Conservation (phyloP, 2,329 filamentous ascomycete genomes). For the Epichloe sibirici region DNA sequence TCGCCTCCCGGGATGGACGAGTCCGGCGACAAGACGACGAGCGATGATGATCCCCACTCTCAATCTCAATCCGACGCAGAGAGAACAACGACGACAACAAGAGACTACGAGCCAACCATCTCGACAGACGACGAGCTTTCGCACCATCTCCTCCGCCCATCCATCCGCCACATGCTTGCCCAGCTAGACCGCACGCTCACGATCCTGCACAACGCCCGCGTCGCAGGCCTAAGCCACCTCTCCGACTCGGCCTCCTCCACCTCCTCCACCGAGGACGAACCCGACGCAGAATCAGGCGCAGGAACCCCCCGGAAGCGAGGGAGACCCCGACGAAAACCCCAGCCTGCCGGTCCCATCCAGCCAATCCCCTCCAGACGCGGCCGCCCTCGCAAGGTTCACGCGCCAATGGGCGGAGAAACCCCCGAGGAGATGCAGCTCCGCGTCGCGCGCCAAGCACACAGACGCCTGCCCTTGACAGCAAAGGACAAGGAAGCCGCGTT, state of each 20-base stretch:
- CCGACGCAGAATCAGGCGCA: slow-evolving; percentile 12
- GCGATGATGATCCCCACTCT: neutral
- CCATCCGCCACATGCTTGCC: slow-evolving; percentile 55
- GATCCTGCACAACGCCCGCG: slow-evolving; percentile 55
- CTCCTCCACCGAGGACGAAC: slow-evolving; percentile 26
- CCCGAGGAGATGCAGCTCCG: slow-evolving; percentile 31
- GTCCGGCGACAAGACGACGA: neutral
- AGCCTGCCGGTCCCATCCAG: neutral
- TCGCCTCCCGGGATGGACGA: slow-evolving; percentile 6
- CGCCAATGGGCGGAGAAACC: slow-evolving; percentile 31
- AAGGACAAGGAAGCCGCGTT: slow-evolving; percentile 20
- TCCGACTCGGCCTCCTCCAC: slow-evolving; percentile 27
- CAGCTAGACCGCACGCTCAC: slow-evolving; percentile 58
- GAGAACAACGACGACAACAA: neutral
- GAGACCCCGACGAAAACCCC: slow-evolving; percentile 13
- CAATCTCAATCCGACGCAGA: neutral
- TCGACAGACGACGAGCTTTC: slow-evolving; percentile 62
- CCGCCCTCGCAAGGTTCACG: slow-evolving; percentile 27
- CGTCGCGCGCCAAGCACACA: slow-evolving; percentile 30
- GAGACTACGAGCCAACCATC: slow-evolving; percentile 37
- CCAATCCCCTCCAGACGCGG: slow-evolving; percentile 14
- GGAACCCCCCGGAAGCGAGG: slow-evolving; percentile 11
- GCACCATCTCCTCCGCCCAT: slow-evolving; percentile 50
- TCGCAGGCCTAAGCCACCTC: slow-evolving; percentile 30
- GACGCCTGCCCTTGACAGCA: slow-evolving; percentile 16